A percentile compares a stretch with the other conserved stretches of the same genome.
Conservation (phyloP, 805 yeast species). For the Jamesozyma jinghongensis region DNA sequence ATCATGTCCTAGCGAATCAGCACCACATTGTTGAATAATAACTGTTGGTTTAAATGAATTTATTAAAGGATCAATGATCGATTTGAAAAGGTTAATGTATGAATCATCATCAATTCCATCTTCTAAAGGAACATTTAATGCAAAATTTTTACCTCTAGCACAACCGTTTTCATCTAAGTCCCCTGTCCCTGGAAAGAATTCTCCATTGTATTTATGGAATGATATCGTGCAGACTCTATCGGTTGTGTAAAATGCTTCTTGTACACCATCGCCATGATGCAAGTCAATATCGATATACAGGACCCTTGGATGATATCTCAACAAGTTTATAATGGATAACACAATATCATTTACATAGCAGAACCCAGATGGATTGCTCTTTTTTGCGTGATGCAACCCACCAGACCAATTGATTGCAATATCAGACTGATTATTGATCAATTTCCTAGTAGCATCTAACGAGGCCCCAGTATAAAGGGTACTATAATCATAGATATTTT, state of each 20-base stretch:
- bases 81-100: constrained; percentile 40
- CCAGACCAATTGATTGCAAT: constrained; percentile 92
- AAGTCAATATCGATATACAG: constrained; percentile 83
- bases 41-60: constrained; percentile 87
- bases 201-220: constrained; percentile 83
- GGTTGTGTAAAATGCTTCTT: constrained; percentile 86
- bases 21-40: constrained; percentile 96
- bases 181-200: constrained; percentile 91
- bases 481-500: constrained; percentile 67
- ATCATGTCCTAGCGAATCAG: constrained; percentile 94
- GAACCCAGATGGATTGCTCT: constrained; percentile 82
- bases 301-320: constrained; percentile 78
- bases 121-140: constrained; percentile 77
- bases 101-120: constrained; percentile 90
- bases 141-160: constrained; percentile 72
- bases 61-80: constrained; percentile 84
- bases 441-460: constrained; percentile 79
- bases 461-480: constrained; percentile 83
- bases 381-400: constrained; percentile 88
- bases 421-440: constrained; percentile 75
- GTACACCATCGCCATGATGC: constrained; percentile 94
- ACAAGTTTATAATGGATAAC: constrained; percentile 66
- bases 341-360: constrained; percentile 89
- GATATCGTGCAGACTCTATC: constrained; percentile 88
- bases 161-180: constrained; percentile 77